Conservation (phyloP, 2,329 filamentous ascomycete genomes). For the Davidsoniella virescens region DNA sequence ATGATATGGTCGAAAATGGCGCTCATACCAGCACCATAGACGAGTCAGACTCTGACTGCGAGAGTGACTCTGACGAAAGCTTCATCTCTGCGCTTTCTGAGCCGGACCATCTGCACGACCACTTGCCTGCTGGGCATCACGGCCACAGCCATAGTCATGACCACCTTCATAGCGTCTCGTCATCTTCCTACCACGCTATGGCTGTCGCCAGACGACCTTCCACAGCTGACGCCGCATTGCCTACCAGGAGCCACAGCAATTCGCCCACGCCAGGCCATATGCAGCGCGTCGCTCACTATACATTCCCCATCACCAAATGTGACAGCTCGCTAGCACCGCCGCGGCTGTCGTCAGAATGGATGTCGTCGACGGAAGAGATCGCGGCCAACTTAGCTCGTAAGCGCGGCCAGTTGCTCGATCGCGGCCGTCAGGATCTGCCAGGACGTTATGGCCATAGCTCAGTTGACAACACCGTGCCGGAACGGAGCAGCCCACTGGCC, state of each 20-base stretch:
- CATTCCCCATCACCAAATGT: not conserved
- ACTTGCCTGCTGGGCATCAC: too few species aligned
- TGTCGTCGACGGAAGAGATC: slow-evolving; percentile 10
- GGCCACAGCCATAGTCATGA: too few species aligned
- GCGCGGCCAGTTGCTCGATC: too few species aligned
- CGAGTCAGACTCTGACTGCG: not conserved
- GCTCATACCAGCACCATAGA: not conserved
- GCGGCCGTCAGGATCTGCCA: not conserved
- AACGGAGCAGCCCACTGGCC: too few species aligned
- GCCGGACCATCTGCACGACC: not conserved
- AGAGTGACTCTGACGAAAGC: slow-evolving; percentile 6
- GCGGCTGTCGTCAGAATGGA: slow-evolving; percentile 5
- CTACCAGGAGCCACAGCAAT: not conserved
- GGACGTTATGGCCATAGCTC: not conserved
- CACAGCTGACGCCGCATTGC: not conserved
- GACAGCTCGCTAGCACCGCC: not conserved
- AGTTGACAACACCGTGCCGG: too few species aligned
- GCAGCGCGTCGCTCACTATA: slow-evolving; percentile 1
- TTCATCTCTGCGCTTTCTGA: slow-evolving; percentile 9
- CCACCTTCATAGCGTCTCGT: too few species aligned
- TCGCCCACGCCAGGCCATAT: not conserved
- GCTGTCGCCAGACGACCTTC: not conserved
- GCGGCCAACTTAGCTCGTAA: not conserved
- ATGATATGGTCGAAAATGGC: not conserved
- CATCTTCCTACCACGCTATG: too few species aligned